Conservation (phyloP, 495 filamentous ascomycete genomes). For the Platismatia glauca region DNA sequence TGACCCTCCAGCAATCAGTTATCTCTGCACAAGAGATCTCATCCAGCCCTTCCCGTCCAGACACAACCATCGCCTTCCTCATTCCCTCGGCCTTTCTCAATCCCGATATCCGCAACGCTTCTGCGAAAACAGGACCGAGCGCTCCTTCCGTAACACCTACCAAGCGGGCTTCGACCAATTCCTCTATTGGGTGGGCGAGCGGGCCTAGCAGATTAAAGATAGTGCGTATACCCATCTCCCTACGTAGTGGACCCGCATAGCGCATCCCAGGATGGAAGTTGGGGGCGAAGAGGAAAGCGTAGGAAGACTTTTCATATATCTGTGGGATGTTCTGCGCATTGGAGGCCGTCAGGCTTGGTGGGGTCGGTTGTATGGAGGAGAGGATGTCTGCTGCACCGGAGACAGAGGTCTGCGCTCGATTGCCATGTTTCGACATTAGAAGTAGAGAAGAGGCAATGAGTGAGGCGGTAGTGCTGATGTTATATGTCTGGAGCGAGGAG, state of each 20-base stretch:
- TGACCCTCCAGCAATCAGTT: constrained; percentile 79
- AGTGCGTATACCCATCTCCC: constrained; percentile 77
- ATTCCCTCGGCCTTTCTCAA: constrained; percentile 49
- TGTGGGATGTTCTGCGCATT: constrained; percentile 55
- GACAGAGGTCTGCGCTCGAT: constrained; percentile 87
- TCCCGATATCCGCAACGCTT: constrained; percentile 70
- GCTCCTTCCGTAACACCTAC: constrained; percentile 82
- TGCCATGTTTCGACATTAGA: constrained; percentile 87
- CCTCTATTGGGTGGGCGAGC: constrained; percentile 77
- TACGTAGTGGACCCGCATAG: constrained; percentile 72
- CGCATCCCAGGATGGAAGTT: constrained; percentile 93
- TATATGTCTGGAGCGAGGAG: constrained; percentile 94
- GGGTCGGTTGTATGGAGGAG: constrained; percentile 52
- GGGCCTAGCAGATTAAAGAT: constrained; percentile 97
- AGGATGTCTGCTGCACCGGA: constrained; percentile 94
- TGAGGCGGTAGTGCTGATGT: constrained; percentile 88
- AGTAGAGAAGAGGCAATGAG: constrained; percentile 81
- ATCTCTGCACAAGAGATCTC: constrained; percentile 83
- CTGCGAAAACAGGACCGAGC: constrained; percentile 78
- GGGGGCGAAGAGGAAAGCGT: constrained; percentile 93
- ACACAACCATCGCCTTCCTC: constrained; percentile 70
- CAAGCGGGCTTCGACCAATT: constrained; percentile 73
- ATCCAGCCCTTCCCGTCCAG: constrained; percentile 89
- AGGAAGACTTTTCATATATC: constrained; percentile 72
- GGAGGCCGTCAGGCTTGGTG: constrained; percentile 65